Evolutionary conservation across 1,284 basidiomycete genomes (phyloP).

Genomic region (Malassezia globosa): DNA sequence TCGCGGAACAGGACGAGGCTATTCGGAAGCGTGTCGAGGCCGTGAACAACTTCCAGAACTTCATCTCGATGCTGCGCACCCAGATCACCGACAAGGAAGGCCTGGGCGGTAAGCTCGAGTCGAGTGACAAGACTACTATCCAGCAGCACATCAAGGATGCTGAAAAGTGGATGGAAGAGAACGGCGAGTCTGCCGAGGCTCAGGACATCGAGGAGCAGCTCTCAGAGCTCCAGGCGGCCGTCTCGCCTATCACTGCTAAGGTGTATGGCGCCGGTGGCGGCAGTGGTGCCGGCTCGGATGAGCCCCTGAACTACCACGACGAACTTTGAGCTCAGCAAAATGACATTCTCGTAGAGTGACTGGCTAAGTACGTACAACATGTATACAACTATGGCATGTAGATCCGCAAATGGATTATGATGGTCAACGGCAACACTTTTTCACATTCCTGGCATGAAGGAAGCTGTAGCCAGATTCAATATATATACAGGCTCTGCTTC

Average conservation of each 20-base stretch:
- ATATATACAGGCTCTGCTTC: too few species aligned
- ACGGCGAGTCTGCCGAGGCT: constrained; percentile 39
- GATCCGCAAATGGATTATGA: too few species aligned
- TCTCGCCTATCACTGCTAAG: constrained; percentile 46
- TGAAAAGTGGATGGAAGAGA: constrained; percentile 46
- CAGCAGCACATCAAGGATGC: constrained; percentile 44
- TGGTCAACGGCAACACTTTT: too few species aligned
- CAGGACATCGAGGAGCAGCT: constrained; percentile 47
- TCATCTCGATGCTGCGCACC: constrained; percentile 40
- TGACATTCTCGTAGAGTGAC: too few species aligned
- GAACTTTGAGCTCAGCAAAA: constrained; percentile 46
- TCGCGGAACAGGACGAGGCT: constrained; percentile 44
- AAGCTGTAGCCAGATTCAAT: too few species aligned
- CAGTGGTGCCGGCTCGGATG: constrained; percentile 29
- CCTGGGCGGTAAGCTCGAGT: constrained; percentile 46
- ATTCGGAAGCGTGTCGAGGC: constrained; percentile 44
- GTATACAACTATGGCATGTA: too few species aligned
- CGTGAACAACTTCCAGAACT: constrained; percentile 44
- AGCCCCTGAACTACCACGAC: constrained; percentile 44
- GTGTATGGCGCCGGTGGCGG: constrained; percentile 30
- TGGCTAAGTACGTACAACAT: too few species aligned
- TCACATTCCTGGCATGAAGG: too few species aligned
- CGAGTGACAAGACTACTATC: constrained; percentile 45
- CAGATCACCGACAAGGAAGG: constrained; percentile 46
- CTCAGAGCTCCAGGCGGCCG: constrained; percentile 42